These are phyloP conservation scores for Populus tomentosa DNA, from an alignment of 441 rosid genomes.

Conservation along the genomic window DNA sequence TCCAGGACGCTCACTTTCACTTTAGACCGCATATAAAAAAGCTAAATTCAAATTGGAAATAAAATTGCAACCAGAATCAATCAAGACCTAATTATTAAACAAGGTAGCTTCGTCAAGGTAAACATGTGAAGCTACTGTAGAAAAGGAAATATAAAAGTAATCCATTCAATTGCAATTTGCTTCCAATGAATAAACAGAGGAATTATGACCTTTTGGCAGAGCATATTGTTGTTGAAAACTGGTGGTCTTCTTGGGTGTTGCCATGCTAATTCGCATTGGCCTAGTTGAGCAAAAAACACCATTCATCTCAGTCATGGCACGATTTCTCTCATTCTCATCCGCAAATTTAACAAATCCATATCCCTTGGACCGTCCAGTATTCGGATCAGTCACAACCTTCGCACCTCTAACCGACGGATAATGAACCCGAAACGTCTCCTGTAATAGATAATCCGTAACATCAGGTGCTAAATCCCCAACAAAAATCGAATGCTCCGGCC, in stretches of 20 bases:
- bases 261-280: slow-evolving; percentile 93
- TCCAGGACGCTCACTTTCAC: background rate
- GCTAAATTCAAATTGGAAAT: background rate
- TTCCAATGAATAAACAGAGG: background rate
- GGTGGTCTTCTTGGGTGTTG: slow-evolving; percentile 78
- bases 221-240: slow-evolving; percentile 65
- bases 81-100: background rate
- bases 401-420: slow-evolving; percentile 95
- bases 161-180: background rate
- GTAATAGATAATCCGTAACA: slow-evolving; percentile 85
- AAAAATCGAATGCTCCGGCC: slow-evolving; percentile 90
- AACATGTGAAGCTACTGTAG: background rate
- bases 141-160: background rate
- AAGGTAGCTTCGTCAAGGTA: background rate
- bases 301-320: slow-evolving; percentile 94
- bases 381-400: slow-evolving; percentile 94
- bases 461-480: slow-evolving; percentile 94
- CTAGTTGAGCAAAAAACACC: slow-evolving; percentile 88
- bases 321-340: slow-evolving; percentile 82
- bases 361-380: slow-evolving; percentile 94
- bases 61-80: background rate
- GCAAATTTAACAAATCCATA: slow-evolving; percentile 91
- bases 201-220: slow-evolving; percentile 48
- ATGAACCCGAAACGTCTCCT: slow-evolving; percentile 81
- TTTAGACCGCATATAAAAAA: no score